Base-by-base conservation (phyloP, 1,139 yeast genomes). In the Geotrichum phurueaensis region DNA sequence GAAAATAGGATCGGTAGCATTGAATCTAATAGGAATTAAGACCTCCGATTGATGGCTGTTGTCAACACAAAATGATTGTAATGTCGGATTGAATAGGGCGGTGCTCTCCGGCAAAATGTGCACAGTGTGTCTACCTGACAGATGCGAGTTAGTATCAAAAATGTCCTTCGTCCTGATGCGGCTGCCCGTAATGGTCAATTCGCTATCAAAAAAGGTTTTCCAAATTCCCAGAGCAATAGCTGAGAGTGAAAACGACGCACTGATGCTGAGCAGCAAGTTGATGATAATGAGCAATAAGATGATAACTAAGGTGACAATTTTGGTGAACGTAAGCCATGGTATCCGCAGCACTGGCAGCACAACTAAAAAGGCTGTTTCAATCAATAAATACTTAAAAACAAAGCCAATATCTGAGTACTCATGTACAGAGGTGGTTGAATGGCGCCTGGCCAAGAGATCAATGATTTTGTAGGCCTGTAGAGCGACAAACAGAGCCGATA, bases 31-130 rank as follows among this genome's bases (percentile, higher is more conserved):
- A 3, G 98, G 97, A 65, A 92, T 79, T 39, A 79, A 72, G 22
- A 79, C 69, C 43, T 62, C 59, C 4, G 70, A 65, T n/a, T 45
- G 22, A 43, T 71, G 70, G 10, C 75, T 73, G 54, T 75, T 65
- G 55, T 84, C 84, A 54, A 90, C 71, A 73, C 98, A 92, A 62
- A 79, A 80, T 15, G 83, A 80, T 50, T 81, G 82, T 54, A 80
- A 82, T 66, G 85, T 83, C 1, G 97, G 97, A 66, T 92, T 90
- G 70, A 95, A 77, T 67, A 80, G 78, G 1, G 96, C 97, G 0
- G 96, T 86, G 51, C 96, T 88, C 71, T 94, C 98, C 0, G 99
- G 99, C 51, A 95, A 77, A 66, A 89, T 89, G 67, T 92, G 88
- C 66, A 94, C 87, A 1, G 94, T 88, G 69, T 89, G 88, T 61